Base-by-base conservation (phyloP, 2,329 filamentous ascomycete species). In the Allantophomopsis lycopodina region DNA sequence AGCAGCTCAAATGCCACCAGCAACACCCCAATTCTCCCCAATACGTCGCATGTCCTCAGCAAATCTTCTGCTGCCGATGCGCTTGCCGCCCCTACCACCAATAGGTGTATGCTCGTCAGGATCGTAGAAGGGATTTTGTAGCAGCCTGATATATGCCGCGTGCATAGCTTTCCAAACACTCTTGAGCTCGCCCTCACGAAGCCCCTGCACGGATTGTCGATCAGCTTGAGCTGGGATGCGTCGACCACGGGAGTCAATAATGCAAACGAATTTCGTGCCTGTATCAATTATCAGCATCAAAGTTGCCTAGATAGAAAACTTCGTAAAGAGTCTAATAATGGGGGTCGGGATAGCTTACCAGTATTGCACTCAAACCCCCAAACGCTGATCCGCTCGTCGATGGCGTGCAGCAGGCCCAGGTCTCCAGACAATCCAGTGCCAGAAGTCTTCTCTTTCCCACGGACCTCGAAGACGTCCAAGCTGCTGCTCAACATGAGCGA, bases 281-380 rank as follows among this genome's bases (percentile, higher is more conserved):
- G 23, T 10, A 8, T 3, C 11, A 12, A 3, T 10, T 10, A 28
- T 28, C 23, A 28, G 23, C 10, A 3, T 28, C 11, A 12, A 6
- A 28, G 5, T 28, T 8, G 10, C 11, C 7, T 8, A 10, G 10
- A 8, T 8, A 12, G 10, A 3, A 12, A 12, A 8, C 23, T 28
- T 5, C 11, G 7, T 28, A 8, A 8, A 28, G 11, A 28, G 7
- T 28, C 7, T 6, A 10, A 10, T 28, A 8, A 28, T 10, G 23
- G 8, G 23, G 23, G 23, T 6, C 7, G 23, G 3, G 10, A 10
- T 28, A 12, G 23, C 23, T 28, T 28, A 28, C 18, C 37, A 0
- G 91, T 96, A 61, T 94, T 96, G 41, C 91, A 95, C 60, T 96
- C 75, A 76, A 85, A 95, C 52, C 91, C 91, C 64, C 96, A 98